Conservation (phyloP, 805 yeast species). For the Metschnikowia baotianmanensis region DNA sequence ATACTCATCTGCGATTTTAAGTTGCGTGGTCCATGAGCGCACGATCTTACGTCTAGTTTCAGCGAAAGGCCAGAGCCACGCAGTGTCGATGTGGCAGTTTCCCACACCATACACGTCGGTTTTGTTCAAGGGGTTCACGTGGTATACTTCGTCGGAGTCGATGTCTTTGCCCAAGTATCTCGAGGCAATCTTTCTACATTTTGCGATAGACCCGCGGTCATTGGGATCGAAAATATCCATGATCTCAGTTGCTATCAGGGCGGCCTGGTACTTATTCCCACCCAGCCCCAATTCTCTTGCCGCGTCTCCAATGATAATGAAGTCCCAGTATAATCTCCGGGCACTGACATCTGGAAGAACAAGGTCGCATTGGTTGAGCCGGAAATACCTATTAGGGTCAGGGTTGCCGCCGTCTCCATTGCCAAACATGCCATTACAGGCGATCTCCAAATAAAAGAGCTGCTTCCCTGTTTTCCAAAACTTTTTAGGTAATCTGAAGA, state of each 20-base stretch:
- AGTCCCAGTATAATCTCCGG: slow-evolving; percentile 72
- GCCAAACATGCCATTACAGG: slow-evolving; percentile 95
- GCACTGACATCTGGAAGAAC: slow-evolving; percentile 82
- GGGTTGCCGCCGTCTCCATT: slow-evolving; percentile 61
- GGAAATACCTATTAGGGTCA: slow-evolving; percentile 68
- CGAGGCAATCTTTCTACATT: slow-evolving; percentile 66
- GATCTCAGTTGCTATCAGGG: slow-evolving; percentile 74
- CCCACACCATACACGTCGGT: slow-evolving; percentile 82
- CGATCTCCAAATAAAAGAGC: slow-evolving; percentile 77
- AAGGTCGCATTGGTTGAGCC: slow-evolving; percentile 67
- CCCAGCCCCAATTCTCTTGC: slow-evolving; percentile 74
- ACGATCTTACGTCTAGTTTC: slow-evolving; percentile 92
- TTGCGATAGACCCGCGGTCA: slow-evolving; percentile 53
- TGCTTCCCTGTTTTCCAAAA: slow-evolving; percentile 50
- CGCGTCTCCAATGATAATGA: slow-evolving; percentile 86
- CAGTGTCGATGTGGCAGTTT: slow-evolving; percentile 95
- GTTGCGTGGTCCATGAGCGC: slow-evolving; percentile 92
- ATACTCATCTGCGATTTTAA: slow-evolving; percentile 76
- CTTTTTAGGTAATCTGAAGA: slow-evolving; percentile 58
- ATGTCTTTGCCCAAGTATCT: slow-evolving; percentile 62
- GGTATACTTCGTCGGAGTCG: slow-evolving; percentile 59
- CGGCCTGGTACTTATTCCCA: slow-evolving; percentile 77
- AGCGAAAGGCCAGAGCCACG: slow-evolving; percentile 99
- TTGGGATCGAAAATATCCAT: slow-evolving; percentile 80
- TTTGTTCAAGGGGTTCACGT: slow-evolving; percentile 32